These are phyloP conservation scores for Zygoascus hellenicus DNA, from an alignment of 1,139 yeast species.

Conservation along the genomic window DNA sequence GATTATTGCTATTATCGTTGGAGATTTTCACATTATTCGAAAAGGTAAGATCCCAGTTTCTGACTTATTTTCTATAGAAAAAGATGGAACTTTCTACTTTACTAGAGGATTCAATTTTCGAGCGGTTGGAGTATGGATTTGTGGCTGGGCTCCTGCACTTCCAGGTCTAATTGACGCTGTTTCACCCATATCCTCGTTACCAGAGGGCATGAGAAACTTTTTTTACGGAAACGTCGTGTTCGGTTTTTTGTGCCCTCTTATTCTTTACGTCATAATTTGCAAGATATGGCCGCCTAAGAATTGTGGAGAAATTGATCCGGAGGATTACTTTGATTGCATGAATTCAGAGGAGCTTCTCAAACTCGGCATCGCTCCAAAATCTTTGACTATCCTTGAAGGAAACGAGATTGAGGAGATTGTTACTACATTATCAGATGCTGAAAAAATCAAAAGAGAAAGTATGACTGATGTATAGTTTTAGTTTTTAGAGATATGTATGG, in stretches of 20 bases:
- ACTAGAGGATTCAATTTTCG: constrained; percentile 40
- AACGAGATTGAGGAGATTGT: neutral
- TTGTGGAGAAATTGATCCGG: constrained; percentile 11
- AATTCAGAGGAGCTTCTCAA: constrained; percentile 10
- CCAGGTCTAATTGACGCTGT: constrained; percentile 40
- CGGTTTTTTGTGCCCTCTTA: constrained; percentile 15
- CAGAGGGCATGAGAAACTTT: constrained; percentile 12
- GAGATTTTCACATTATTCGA: constrained; percentile 40
- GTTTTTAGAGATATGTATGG: no score
- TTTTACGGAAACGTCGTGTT: constrained; percentile 15
- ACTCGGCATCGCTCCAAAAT: constrained; percentile 9
- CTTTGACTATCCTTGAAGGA: constrained; percentile 4
- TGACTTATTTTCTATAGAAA: constrained; percentile 36
- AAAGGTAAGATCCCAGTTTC: constrained; percentile 31
- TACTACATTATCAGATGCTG: neutral
- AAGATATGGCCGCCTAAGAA: constrained; percentile 12
- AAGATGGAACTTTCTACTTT: constrained; percentile 38
- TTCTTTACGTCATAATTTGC: constrained; percentile 13
- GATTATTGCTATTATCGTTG: constrained; percentile 40
- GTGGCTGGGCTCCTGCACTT: constrained; percentile 40
- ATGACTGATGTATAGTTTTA: no score
- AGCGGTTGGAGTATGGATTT: constrained; percentile 38
- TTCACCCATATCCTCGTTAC: constrained; percentile 28
- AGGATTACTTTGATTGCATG: constrained; percentile 14
- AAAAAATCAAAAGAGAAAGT: neutral